phyloP scores from a whole-genome alignment of 2,329 filamentous ascomycete species.

The Fusarium transvaalense region DNA sequence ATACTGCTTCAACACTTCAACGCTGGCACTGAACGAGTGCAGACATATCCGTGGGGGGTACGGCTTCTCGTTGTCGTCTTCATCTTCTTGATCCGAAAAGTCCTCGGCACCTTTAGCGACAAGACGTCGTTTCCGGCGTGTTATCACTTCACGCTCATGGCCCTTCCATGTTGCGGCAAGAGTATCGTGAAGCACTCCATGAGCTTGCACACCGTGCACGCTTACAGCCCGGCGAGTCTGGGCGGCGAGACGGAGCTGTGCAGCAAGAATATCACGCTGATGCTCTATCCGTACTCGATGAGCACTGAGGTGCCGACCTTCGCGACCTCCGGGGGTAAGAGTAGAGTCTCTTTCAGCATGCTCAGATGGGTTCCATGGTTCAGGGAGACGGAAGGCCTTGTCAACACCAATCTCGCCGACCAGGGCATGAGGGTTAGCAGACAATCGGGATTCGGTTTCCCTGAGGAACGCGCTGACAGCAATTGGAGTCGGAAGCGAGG shows the following conservation, averaged over 20 bases:
- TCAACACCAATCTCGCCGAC: constrained; percentile 85
- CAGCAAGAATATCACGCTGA: constrained; percentile 73
- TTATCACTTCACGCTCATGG: constrained; percentile 71
- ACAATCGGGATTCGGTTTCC: constrained; percentile 68
- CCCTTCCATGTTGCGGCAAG: constrained; percentile 77
- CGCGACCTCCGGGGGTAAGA: constrained; percentile 77
- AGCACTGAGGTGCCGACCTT: constrained; percentile 75
- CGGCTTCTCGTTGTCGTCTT: constrained; percentile 60
- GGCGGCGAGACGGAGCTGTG: constrained; percentile 79
- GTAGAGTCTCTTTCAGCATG: constrained; percentile 45
- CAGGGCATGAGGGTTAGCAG: constrained; percentile 71
- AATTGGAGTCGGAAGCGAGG: constrained; percentile 68
- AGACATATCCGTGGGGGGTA: constrained; percentile 92
- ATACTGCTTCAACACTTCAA: constrained; percentile 83
- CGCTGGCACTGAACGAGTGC: constrained; percentile 89
- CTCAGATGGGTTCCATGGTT: constrained; percentile 61
- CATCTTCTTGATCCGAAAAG: constrained; percentile 54
- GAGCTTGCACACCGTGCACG: constrained; percentile 81
- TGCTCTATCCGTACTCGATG: constrained; percentile 77
- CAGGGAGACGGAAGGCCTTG: constrained; percentile 80
- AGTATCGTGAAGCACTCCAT: constrained; percentile 76
- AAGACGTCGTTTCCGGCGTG: constrained; percentile 68
- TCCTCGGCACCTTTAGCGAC: constrained; percentile 63
- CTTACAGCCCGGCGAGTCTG: constrained; percentile 74
- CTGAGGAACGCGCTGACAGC: constrained; percentile 70